These are phyloP conservation scores for Nidula microcarpa DNA, from an alignment of 768 basidiomycete genomes.

Conservation along the genomic window DNA sequence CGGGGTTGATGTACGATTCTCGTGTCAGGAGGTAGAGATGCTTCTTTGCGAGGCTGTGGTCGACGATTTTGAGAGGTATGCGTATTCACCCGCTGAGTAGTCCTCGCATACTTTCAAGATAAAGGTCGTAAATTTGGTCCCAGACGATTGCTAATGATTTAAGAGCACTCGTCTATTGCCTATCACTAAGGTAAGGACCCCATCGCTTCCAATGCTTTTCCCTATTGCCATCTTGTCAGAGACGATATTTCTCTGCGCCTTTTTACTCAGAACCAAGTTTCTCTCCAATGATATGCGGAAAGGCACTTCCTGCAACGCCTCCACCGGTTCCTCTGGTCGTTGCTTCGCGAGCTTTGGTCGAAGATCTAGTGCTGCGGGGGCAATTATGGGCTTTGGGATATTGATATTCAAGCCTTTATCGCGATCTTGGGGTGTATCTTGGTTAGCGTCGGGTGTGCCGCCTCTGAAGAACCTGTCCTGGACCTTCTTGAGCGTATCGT, in stretches of 20 bases:
- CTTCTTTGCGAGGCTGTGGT: conserved; percentile 94
- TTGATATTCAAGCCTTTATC: conserved; percentile 44
- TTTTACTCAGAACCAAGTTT: conserved; percentile 69
- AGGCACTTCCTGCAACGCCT: conserved; percentile 15
- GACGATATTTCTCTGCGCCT: conserved; percentile 78
- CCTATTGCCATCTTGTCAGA: conserved; percentile 77
- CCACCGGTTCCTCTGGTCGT: conserved; percentile 21
- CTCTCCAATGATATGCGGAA: conserved; percentile 65
- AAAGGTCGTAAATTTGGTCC: background rate
- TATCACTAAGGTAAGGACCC: conserved; percentile 96
- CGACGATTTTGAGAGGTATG: conserved; percentile 93
- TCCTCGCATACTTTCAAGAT: conserved; percentile 87
- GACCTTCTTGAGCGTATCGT: conserved; percentile 51
- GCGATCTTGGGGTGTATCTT: conserved; percentile 11
- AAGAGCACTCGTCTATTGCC: conserved; percentile 84
- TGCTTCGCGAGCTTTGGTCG: conserved; percentile 40
- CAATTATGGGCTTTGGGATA: conserved; percentile 53
- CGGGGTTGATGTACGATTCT: conserved; percentile 99
- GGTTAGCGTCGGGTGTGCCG: conserved; percentile 7
- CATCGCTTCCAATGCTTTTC: conserved; percentile 96
- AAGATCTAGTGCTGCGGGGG: conserved; percentile 29
- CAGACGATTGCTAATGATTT: background rate
- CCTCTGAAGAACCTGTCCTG: conserved; percentile 68
- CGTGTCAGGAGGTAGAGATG: conserved; percentile 94
- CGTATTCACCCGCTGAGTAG: conserved; percentile 94